A percentile compares a stretch with the other conserved stretches of the same genome.
Evolutionary conservation across 208 protist species (phyloP).

Genomic region (Leishmania tarentolae): DNA sequence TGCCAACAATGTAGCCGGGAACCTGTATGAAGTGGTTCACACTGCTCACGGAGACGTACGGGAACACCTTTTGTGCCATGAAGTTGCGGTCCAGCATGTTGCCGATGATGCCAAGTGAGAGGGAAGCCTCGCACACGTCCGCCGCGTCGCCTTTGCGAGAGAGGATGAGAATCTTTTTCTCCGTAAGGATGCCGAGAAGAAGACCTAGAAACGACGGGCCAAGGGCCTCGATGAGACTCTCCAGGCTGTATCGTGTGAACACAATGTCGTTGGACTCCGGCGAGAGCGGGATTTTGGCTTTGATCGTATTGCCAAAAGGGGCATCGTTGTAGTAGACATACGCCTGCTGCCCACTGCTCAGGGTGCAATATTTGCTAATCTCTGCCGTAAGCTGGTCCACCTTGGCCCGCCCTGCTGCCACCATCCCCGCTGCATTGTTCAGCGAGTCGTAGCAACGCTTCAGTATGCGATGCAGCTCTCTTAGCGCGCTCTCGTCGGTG

Average conservation of each 20-base stretch:
- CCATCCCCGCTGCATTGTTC: constrained; percentile 32
- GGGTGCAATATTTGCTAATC: constrained; percentile 39
- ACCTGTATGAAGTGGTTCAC: constrained; percentile 62
- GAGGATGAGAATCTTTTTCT: constrained; percentile 81
- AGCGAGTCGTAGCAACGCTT: constrained; percentile 62
- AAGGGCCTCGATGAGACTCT: constrained; percentile 57
- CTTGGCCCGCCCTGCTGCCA: constrained; percentile 29
- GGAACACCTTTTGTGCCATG: constrained; percentile 73
- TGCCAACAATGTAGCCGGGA: constrained; percentile 78
- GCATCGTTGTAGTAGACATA: constrained; percentile 47
- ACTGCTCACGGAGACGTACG: constrained; percentile 75
- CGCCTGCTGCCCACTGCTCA: constrained; percentile 34
- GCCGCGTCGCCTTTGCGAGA: constrained; percentile 56
- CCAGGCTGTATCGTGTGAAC: constrained; percentile 61
- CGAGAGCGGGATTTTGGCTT: constrained; percentile 53
- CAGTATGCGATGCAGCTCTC: constrained; percentile 55
- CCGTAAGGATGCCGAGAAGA: constrained; percentile 56
- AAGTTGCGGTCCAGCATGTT: constrained; percentile 68
- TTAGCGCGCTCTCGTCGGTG: constrained; percentile 46
- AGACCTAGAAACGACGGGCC: constrained; percentile 65
- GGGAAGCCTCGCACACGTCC: constrained; percentile 74
- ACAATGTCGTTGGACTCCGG: constrained; percentile 51
- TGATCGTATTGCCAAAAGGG: constrained; percentile 52
- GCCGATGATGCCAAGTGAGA: constrained; percentile 69
- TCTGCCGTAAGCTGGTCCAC: constrained; percentile 39